Conservation (phyloP, 2,329 filamentous ascomycete species). For the Lachnellula cervina region DNA sequence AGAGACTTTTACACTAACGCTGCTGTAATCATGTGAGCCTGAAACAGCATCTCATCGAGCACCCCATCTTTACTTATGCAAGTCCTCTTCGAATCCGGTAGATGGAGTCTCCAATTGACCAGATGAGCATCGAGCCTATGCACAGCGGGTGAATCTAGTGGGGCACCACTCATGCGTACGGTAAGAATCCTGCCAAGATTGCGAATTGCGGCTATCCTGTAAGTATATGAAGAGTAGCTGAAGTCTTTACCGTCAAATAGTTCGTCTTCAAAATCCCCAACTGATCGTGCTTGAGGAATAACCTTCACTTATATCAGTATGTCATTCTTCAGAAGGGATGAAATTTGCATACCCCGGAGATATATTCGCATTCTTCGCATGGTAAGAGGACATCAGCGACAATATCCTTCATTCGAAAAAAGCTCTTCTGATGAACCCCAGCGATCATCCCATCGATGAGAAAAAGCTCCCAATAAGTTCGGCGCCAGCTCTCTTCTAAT, state of each 20-base stretch:
- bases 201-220: slow-evolving; percentile 73
- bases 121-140: slow-evolving; percentile 53
- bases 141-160: slow-evolving; percentile 46
- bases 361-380: slow-evolving; percentile 58
- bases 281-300: slow-evolving; percentile 53
- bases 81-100: slow-evolving; percentile 66
- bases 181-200: slow-evolving; percentile 73
- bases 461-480: slow-evolving; percentile 80
- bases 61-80: slow-evolving; percentile 63
- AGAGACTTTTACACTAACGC: slow-evolving; percentile 22
- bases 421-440: slow-evolving; percentile 67
- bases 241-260: slow-evolving; percentile 59
- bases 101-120: slow-evolving; percentile 71
- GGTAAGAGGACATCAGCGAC: slow-evolving; percentile 66
- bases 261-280: slow-evolving; percentile 71
- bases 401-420: slow-evolving; percentile 62
- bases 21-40: slow-evolving; percentile 74
- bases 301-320: slow-evolving; percentile 42
- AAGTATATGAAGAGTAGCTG: slow-evolving; percentile 77
- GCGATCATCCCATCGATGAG: slow-evolving; percentile 73
- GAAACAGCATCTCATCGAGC: slow-evolving; percentile 85
- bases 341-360: slow-evolving; percentile 11
- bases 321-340: neutral
- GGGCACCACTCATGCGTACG: slow-evolving; percentile 40
- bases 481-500: slow-evolving; percentile 74